A percentile compares a stretch with the other conserved stretches of the same genome.
These are phyloP conservation scores for Cyclostephanos invisitatus DNA, from an alignment of 108 stramenopile species.

Conservation along the genomic window DNA sequence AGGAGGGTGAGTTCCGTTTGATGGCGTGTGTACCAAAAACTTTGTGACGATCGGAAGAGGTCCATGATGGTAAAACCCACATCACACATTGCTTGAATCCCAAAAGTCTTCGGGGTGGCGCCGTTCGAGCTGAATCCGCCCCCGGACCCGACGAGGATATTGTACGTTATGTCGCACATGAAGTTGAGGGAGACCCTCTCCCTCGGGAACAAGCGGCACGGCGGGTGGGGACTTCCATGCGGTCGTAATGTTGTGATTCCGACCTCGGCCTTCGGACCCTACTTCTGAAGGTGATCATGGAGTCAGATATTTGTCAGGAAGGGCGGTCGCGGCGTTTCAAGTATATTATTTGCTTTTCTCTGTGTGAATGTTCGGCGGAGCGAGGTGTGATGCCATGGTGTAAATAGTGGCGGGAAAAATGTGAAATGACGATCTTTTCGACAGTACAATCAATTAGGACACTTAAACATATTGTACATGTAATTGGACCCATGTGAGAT, in stretches of 20 bases:
- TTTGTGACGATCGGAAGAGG: no score
- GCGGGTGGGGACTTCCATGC: neutral
- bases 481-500: no score
- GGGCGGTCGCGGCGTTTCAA: neutral
- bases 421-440: no score
- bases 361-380: no score
- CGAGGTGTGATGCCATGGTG: no score
- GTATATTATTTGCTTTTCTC: neutral
- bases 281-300: neutral
- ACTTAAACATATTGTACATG: no score
- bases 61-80: no score
- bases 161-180: constrained; percentile 50
- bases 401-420: no score
- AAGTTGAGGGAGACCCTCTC: constrained; percentile 44
- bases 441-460: no score
- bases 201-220: neutral
- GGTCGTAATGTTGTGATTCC: constrained; percentile 6
- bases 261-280: neutral
- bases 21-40: no score
- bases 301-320: neutral
- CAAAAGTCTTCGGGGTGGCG: constrained; percentile 40
- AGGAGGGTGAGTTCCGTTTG: neutral
- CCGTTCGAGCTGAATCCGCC: constrained; percentile 38
- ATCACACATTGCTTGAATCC: no score
- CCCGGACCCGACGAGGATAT: constrained; percentile 51